Conservation (phyloP, 2,329 filamentous ascomycete genomes). For the Chaetomium sp. region DNA sequence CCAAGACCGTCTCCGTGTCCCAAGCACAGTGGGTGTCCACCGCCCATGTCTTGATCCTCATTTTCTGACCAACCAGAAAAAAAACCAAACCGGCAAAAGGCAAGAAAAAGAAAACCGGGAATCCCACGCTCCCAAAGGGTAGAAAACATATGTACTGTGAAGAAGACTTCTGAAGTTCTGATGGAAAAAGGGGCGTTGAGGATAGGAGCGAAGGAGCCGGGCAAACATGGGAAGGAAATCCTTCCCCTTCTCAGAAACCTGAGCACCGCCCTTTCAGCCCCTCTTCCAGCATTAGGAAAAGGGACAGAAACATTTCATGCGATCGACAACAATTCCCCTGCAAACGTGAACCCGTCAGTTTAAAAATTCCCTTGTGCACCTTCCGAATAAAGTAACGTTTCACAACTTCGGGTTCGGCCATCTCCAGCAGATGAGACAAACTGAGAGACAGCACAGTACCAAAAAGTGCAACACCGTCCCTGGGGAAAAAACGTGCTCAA, state of each 20-base stretch:
- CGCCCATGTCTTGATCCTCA: conserved; percentile 6
- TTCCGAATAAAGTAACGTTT: neutral
- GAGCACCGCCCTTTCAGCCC: neutral
- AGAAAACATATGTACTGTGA: too few relatives aligned
- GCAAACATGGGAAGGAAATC: neutral
- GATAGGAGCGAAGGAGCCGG: neutral
- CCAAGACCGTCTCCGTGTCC: conserved; percentile 1
- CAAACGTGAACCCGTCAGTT: conserved; percentile 7
- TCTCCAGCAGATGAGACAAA: neutral
- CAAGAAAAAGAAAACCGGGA: neutral
- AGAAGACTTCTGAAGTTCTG: too few relatives aligned
- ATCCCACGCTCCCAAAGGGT: neutral
- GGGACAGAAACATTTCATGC: neutral
- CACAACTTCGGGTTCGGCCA: neutral
- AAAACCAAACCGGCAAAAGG: neutral
- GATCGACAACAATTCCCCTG: neutral
- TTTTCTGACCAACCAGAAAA: conserved; percentile 12
- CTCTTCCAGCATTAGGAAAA: neutral
- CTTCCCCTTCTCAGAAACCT: conserved; percentile 8
- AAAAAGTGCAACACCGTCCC: neutral
- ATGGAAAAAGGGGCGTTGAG: too few relatives aligned
- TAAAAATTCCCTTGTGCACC: neutral
- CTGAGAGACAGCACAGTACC: neutral
- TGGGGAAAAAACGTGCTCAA: too few relatives aligned
- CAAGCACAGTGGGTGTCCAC: neutral